Conservation (phyloP, 2,329 filamentous ascomycete genomes). For the Arachnomyces sp. region DNA sequence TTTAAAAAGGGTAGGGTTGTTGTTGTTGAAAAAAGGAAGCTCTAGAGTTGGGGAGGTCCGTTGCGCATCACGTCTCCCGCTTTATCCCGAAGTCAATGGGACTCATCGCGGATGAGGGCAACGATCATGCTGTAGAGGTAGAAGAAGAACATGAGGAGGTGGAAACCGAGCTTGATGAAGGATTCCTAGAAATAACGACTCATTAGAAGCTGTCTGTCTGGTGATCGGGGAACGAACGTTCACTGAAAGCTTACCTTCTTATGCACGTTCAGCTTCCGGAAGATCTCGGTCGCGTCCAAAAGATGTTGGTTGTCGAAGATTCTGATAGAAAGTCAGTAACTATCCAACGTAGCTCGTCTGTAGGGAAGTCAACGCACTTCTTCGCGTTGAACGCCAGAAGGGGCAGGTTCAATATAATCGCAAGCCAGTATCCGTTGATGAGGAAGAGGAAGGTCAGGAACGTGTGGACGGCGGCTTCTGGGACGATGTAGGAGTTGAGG, state of each 20-base stretch:
- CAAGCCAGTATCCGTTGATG: constrained; percentile 97
- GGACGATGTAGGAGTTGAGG: constrained; percentile 98
- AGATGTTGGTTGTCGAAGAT: constrained; percentile 96
- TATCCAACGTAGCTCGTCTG: constrained; percentile 6
- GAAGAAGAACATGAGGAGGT: constrained; percentile 99
- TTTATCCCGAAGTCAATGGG: constrained; percentile 53
- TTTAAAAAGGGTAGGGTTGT: too few species aligned
- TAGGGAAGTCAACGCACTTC: constrained; percentile 61
- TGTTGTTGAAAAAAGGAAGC: too few species aligned
- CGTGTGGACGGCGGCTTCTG: constrained; percentile 93
- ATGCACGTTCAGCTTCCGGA: constrained; percentile 96
- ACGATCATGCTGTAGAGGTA: constrained; percentile 99
- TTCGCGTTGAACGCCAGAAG: constrained; percentile 90
- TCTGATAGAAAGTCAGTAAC: constrained; percentile 40
- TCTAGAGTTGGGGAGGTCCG: constrained; percentile 10
- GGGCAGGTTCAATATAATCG: constrained; percentile 83
- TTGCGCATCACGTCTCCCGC: constrained; percentile 34
- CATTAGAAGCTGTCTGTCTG: constrained; percentile 1
- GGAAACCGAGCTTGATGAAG: constrained; percentile 97
- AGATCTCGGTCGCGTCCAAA: constrained; percentile 96
- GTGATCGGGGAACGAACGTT: not conserved
- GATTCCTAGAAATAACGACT: constrained; percentile 65
- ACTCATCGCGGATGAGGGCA: constrained; percentile 90
- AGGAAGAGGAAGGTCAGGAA: constrained; percentile 94
- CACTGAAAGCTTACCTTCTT: constrained; percentile 64